These are phyloP conservation scores for Plasmopara viticola DNA, from an alignment of 352 stramenopile species.

Conservation along the genomic window DNA sequence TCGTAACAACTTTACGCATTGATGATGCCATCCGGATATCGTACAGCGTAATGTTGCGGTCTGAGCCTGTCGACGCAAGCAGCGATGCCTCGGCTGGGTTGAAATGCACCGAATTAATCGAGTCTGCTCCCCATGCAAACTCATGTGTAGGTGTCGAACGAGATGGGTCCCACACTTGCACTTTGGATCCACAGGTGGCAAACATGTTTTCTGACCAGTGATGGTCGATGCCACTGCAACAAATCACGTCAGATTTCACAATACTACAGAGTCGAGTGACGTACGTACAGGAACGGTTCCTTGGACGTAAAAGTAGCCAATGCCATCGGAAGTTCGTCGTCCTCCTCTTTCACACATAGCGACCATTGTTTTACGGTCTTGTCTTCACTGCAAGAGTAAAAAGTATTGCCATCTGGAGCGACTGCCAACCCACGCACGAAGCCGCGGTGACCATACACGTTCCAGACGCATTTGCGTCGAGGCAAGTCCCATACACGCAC, in stretches of 20 bases:
- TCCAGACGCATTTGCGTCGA: slow-evolving; percentile 90
- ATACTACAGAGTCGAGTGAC: background rate
- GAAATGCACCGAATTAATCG: slow-evolving; percentile 91
- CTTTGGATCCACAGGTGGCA: slow-evolving; percentile 86
- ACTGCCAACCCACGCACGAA: slow-evolving; percentile 91
- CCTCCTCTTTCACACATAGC: slow-evolving; percentile 59
- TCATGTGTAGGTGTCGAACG: slow-evolving; percentile 91
- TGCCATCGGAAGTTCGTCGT: slow-evolving; percentile 62
- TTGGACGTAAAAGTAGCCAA: slow-evolving; percentile 77
- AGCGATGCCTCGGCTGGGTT: slow-evolving; percentile 95
- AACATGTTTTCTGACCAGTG: slow-evolving; percentile 94
- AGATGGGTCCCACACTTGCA: slow-evolving; percentile 95
- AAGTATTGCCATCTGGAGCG: slow-evolving; percentile 69
- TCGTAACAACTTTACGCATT: slow-evolving; percentile 95
- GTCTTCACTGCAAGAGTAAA: slow-evolving; percentile 94
- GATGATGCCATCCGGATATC: slow-evolving; percentile 87
- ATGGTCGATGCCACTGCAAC: slow-evolving; percentile 94
- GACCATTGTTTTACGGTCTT: slow-evolving; percentile 93
- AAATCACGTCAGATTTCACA: background rate
- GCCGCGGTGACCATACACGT: slow-evolving; percentile 88
- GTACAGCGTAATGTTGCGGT: slow-evolving; percentile 92
- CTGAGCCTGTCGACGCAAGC: slow-evolving; percentile 92
- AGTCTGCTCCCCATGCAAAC: slow-evolving; percentile 93
- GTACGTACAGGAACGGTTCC: slow-evolving; percentile 73
- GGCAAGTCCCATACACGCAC: slow-evolving; percentile 97